phyloP scores from a whole-genome alignment of 768 basidiomycete genomes.

The Leccinum arenicola region DNA sequence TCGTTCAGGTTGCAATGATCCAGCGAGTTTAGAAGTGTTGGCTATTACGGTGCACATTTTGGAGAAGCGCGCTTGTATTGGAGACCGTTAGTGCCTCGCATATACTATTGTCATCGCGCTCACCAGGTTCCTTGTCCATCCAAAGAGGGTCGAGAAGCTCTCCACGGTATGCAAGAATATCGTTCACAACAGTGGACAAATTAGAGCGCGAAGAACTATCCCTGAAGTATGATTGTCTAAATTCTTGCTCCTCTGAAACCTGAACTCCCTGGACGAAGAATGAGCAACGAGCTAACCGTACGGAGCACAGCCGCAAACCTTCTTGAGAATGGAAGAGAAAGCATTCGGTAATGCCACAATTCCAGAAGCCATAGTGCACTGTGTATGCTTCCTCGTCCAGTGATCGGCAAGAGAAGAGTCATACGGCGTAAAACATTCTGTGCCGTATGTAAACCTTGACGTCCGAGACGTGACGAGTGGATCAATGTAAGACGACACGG shows the following conservation, averaged over 20 bases:
- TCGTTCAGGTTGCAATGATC: background rate
- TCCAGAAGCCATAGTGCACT: slow-evolving; percentile 27
- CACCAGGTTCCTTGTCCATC: slow-evolving; percentile 16
- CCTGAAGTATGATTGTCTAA: slow-evolving; percentile 5
- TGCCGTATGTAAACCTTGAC: slow-evolving; percentile 40
- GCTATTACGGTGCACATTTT: slow-evolving; percentile 12
- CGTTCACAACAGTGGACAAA: background rate
- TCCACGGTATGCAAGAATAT: slow-evolving; percentile 19
- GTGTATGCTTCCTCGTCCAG: slow-evolving; percentile 23
- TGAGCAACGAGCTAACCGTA: background rate
- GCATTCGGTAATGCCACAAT: slow-evolving; percentile 26
- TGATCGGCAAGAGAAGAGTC: slow-evolving; percentile 36
- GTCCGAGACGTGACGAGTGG: slow-evolving; percentile 44
- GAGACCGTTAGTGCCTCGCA: background rate
- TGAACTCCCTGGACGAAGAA: slow-evolving; percentile 8
- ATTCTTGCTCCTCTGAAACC: slow-evolving; percentile 21
- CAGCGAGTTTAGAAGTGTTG: slow-evolving; percentile 7
- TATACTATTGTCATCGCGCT: background rate
- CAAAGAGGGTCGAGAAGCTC: slow-evolving; percentile 5
- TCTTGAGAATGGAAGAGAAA: slow-evolving; percentile 37
- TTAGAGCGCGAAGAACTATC: background rate
- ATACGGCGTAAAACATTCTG: slow-evolving; percentile 27
- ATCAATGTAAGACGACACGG: slow-evolving; percentile 34
- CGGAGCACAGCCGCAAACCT: slow-evolving; percentile 15
- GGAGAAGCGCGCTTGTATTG: slow-evolving; percentile 4